A percentile compares a stretch with the other conserved stretches of the same genome.
These are phyloP conservation scores for Metschnikowia amazonensis DNA, from an alignment of 805 yeast species.

Conservation along the genomic window DNA sequence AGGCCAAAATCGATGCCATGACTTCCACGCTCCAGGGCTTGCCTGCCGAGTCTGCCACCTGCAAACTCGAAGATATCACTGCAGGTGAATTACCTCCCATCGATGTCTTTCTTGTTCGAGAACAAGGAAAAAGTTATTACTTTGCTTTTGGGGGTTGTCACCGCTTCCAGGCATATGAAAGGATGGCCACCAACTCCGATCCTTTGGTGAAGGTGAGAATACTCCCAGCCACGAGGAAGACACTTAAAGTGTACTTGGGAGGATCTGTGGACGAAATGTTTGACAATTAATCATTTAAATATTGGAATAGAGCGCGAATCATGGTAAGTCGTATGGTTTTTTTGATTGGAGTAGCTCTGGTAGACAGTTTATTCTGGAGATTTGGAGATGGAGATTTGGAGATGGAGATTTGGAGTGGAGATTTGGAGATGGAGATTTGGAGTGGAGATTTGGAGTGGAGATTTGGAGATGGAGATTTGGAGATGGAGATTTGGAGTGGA, in stretches of 20 bases:
- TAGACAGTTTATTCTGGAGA: no score
- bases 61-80: conserved; percentile 44
- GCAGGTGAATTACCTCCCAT: conserved; percentile 77
- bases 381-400: no score
- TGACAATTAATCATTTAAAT: conserved; percentile 1
- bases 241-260: conserved; percentile 68
- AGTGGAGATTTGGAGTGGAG: no score
- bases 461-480: no score
- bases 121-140: conserved; percentile 56
- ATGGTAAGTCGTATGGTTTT: no score
- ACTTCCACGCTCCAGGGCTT: conserved; percentile 60
- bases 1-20: conserved; percentile 75
- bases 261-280: conserved; percentile 56
- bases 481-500: no score
- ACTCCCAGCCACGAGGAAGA: conserved; percentile 70
- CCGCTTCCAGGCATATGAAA: conserved; percentile 81
- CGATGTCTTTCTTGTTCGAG: conserved; percentile 68
- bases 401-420: no score
- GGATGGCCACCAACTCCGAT: conserved; percentile 31
- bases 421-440: no score
- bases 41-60: conserved; percentile 64
- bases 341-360: no score
- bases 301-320: no score
- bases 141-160: conserved; percentile 93
- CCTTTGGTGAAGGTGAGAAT: conserved; percentile 63